A percentile compares a stretch with the other conserved stretches of the same genome.
These are phyloP conservation scores for Ogataea minuta DNA, from an alignment of 805 yeast species.

Conservation along the genomic window DNA sequence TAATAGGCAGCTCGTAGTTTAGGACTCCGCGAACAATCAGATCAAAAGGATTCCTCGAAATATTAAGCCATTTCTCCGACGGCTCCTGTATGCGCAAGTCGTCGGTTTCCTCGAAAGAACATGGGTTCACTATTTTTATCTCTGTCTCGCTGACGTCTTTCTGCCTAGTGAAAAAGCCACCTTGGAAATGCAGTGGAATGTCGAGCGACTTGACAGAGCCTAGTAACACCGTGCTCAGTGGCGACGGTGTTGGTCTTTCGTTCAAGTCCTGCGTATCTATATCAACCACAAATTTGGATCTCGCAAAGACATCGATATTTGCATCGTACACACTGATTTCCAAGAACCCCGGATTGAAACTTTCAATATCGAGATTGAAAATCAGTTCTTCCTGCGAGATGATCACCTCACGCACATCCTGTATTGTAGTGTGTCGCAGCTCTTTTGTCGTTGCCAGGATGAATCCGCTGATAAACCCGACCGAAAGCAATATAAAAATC, in stretches of 20 bases:
- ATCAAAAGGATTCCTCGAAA: slow-evolving; percentile 80
- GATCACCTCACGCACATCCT: slow-evolving; percentile 64
- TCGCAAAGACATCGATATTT: slow-evolving; percentile 84
- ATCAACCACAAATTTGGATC: slow-evolving; percentile 47
- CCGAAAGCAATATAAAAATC: slow-evolving; percentile 50
- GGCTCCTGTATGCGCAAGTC: slow-evolving; percentile 21
- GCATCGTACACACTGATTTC: slow-evolving; percentile 60
- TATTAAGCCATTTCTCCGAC: slow-evolving; percentile 63
- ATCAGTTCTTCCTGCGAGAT: slow-evolving; percentile 83
- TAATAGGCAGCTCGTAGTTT: slow-evolving; percentile 71
- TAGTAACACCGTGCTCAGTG: slow-evolving; percentile 56
- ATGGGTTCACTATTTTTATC: slow-evolving; percentile 72
- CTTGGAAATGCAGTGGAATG: slow-evolving; percentile 69
- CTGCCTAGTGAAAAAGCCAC: slow-evolving; percentile 70
- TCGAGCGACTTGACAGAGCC: slow-evolving; percentile 70
- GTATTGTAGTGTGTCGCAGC: slow-evolving; percentile 60
- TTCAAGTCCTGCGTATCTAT: slow-evolving; percentile 2
- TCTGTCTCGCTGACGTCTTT: slow-evolving; percentile 61
- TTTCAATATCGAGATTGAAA: slow-evolving; percentile 73
- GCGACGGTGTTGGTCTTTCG: slow-evolving; percentile 1
- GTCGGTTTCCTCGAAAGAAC: slow-evolving; percentile 37
- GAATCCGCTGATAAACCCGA: slow-evolving; percentile 83
- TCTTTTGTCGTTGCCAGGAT: slow-evolving; percentile 85
- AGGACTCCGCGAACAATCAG: slow-evolving; percentile 79
- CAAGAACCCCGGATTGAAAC: slow-evolving; percentile 85